Conservation (phyloP, 2,329 filamentous ascomycete genomes). For the Thielaviopsis musarum region DNA sequence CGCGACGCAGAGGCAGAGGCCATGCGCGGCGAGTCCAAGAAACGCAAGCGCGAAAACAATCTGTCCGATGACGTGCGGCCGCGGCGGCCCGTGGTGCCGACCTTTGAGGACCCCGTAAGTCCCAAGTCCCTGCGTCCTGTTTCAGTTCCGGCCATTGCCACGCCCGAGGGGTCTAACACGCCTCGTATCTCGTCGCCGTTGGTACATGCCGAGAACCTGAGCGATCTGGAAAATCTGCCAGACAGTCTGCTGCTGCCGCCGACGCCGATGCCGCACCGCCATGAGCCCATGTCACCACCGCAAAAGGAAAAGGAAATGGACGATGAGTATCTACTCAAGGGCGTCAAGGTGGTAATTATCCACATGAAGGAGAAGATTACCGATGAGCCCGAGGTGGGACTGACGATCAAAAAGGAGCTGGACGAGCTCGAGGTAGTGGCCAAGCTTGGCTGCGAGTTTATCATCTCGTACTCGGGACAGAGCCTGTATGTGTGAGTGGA, state of each 20-base stretch:
- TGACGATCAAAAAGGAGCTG: constrained; percentile 56
- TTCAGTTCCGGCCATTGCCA: constrained; percentile 7
- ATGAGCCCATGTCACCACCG: constrained; percentile 10
- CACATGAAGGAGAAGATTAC: constrained; percentile 78
- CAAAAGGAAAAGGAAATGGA: constrained; percentile 10
- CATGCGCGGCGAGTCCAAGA: constrained; percentile 28
- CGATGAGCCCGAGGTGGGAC: constrained; percentile 48
- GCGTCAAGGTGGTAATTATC: constrained; percentile 71
- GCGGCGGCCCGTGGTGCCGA: constrained; percentile 11
- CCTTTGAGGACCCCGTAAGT: constrained; percentile 28
- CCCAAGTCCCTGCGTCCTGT: constrained; percentile 28
- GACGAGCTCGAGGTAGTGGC: constrained; percentile 44
- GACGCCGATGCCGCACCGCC: constrained; percentile 24
- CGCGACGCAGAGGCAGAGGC: constrained; percentile 15
- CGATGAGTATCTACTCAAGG: constrained; percentile 39
- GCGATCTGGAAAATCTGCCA: constrained; percentile 11
- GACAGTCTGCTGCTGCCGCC: constrained; percentile 30
- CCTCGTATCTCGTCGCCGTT: constrained; percentile 6
- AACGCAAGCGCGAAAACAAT: constrained; percentile 42
- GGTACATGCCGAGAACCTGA: constrained; percentile 4
- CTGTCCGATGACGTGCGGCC: not conserved
- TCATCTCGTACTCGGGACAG: constrained; percentile 51
- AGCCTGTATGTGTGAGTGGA: constrained; percentile 30
- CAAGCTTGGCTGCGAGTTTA: constrained; percentile 63
- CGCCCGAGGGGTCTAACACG: constrained; percentile 10